phyloP scores from a whole-genome alignment of 352 stramenopile genomes.

The Globisporangium perplexum region DNA sequence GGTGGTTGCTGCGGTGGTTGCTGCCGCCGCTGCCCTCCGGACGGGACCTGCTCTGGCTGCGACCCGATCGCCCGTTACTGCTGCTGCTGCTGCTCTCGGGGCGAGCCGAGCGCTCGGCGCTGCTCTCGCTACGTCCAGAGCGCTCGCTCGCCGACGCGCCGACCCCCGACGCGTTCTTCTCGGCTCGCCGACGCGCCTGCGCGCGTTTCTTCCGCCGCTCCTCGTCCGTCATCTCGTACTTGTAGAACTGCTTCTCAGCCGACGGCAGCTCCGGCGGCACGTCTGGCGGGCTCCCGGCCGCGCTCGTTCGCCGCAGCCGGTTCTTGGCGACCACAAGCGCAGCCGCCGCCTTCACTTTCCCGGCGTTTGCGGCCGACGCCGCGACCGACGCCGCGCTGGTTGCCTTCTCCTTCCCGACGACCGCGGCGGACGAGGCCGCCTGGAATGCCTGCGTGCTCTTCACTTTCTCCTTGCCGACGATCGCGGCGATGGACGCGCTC shows the following conservation, averaged over 20 bases:
- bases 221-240: constrained; percentile 80
- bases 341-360: constrained; percentile 44
- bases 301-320: constrained; percentile 27
- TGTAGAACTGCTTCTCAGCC: constrained; percentile 67
- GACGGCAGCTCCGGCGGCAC: constrained; percentile 25
- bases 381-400: constrained; percentile 32
- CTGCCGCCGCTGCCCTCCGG: constrained; percentile 21
- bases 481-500: constrained; percentile 37
- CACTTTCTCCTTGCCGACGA: constrained; percentile 40
- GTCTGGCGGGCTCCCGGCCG: constrained; percentile 15
- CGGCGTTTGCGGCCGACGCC: constrained; percentile 35
- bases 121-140: constrained; percentile 9
- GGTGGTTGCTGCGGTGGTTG: constrained; percentile 12
- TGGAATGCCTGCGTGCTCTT: constrained; percentile 49
- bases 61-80: neutral
- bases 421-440: constrained; percentile 32
- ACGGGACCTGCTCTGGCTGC: constrained; percentile 17
- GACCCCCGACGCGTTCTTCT: constrained; percentile 46
- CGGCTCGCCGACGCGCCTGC: constrained; percentile 47
- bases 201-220: constrained; percentile 68
- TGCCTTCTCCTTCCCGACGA: constrained; percentile 54
- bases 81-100: constrained; percentile 5
- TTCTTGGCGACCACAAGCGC: constrained; percentile 61
- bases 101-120: constrained; percentile 5
- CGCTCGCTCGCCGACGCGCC: constrained; percentile 4